These are phyloP conservation scores for Alnus glutinosa DNA, from an alignment of 306 rosid species.

Conservation along the genomic window DNA sequence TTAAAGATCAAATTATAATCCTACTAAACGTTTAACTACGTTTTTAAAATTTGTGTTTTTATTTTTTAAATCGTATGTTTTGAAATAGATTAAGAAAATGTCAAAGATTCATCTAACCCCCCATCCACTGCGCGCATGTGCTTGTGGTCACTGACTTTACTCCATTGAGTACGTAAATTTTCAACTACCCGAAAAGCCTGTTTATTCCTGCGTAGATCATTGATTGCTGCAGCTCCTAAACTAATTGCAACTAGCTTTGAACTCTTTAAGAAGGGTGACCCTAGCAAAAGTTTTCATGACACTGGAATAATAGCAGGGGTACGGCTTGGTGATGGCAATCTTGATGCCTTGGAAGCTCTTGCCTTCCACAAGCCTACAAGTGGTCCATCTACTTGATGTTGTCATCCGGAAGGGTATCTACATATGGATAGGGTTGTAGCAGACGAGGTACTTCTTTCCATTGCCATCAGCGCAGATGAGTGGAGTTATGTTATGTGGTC, in stretches of 20 bases:
- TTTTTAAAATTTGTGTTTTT: too few species aligned
- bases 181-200: neutral
- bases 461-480: neutral
- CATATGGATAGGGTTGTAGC: neutral
- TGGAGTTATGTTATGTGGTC: too few species aligned
- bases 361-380: neutral
- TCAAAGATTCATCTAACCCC: neutral
- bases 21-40: too few species aligned
- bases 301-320: neutral
- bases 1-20: too few species aligned
- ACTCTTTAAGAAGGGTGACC: neutral
- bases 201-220: too few species aligned
- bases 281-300: neutral
- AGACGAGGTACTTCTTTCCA: neutral
- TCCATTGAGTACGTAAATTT: neutral
- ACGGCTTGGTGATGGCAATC: neutral
- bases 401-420: neutral
- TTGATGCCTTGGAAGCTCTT: neutral
- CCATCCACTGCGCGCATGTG: neutral
- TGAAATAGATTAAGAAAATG: neutral
- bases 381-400: neutral
- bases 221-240: neutral
- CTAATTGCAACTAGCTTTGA: neutral
- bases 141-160: neutral
- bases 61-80: too few species aligned